Conservation (phyloP, 202 grass and related monocot species). For the Schoenoplectus triqueter region DNA sequence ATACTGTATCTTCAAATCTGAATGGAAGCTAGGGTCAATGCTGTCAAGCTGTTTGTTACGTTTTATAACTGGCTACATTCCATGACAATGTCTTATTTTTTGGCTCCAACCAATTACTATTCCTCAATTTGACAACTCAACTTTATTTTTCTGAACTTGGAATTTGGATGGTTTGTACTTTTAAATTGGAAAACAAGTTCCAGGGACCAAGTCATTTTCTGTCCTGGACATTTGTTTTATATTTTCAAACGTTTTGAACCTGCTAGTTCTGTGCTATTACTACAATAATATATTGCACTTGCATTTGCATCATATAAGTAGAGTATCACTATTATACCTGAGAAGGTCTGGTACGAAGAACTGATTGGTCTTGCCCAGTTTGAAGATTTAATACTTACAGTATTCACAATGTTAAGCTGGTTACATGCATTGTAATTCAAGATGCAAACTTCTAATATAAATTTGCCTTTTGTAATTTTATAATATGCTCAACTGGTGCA, state of each 20-base stretch:
- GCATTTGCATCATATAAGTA: not conserved
- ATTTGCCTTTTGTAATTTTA: too few species aligned
- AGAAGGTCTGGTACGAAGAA: too few species aligned
- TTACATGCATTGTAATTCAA: too few species aligned
- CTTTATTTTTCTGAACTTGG: not conserved
- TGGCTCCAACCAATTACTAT: conserved; percentile 25
- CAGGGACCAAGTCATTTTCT: conserved; percentile 15
- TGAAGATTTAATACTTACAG: too few species aligned
- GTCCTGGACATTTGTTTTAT: not conserved
- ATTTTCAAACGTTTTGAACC: not conserved
- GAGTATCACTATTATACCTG: conserved; percentile 1
- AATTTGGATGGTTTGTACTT: not conserved
- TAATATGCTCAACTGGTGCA: too few species aligned
- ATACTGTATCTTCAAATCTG: conserved; percentile 4
- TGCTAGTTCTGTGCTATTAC: not conserved
- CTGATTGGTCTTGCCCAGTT: too few species aligned
- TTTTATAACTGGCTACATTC: conserved; percentile 7
- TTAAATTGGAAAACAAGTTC: not conserved
- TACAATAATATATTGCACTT: not conserved
- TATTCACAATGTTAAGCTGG: too few species aligned
- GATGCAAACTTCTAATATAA: too few species aligned
- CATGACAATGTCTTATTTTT: not conserved
- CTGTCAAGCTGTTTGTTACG: not conserved
- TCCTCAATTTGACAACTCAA: conserved; percentile 1
- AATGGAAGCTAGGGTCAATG: not conserved